phyloP scores from a whole-genome alignment of 176 grass and related monocot genomes.

The Oryza brachyantha region DNA sequence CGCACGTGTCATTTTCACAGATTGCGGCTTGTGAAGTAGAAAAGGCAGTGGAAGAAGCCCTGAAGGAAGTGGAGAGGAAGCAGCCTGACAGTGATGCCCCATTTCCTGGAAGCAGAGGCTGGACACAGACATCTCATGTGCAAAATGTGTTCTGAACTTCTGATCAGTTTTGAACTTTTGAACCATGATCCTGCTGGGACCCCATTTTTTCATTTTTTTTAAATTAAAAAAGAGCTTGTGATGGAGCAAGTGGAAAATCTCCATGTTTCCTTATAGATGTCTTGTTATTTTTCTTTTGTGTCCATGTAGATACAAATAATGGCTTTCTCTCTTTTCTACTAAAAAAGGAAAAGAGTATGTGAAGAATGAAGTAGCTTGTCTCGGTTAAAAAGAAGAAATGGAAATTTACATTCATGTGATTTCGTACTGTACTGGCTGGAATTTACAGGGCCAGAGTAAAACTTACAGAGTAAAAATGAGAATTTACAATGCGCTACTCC shows the following conservation, averaged over 20 bases:
- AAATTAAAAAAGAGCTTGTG: too few species aligned
- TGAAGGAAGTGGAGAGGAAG: constrained; percentile 50
- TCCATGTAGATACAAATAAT: neutral
- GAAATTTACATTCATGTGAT: too few species aligned
- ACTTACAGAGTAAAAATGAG: too few species aligned
- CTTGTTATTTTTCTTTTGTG: neutral
- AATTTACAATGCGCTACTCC: too few species aligned
- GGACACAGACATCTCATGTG: constrained; percentile 32
- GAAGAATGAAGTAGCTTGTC: neutral
- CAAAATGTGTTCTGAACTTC: constrained; percentile 52
- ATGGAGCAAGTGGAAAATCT: constrained; percentile 4
- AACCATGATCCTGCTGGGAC: neutral
- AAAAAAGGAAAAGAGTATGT: neutral
- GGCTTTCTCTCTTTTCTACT: neutral
- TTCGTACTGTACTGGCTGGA: too few species aligned
- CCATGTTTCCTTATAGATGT: neutral
- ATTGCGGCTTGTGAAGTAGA: constrained; percentile 63
- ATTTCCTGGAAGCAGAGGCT: constrained; percentile 39
- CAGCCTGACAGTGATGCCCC: constrained; percentile 1
- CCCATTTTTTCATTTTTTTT: constrained; percentile 13
- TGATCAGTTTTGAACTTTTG: too few species aligned
- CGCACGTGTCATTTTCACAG: constrained; percentile 27
- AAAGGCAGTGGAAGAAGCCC: constrained; percentile 53
- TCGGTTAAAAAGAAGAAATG: neutral
- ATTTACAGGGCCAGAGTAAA: too few species aligned